phyloP scores from a whole-genome alignment of 192 early-diverging fungal species.

The Podila clonocystis region DNA sequence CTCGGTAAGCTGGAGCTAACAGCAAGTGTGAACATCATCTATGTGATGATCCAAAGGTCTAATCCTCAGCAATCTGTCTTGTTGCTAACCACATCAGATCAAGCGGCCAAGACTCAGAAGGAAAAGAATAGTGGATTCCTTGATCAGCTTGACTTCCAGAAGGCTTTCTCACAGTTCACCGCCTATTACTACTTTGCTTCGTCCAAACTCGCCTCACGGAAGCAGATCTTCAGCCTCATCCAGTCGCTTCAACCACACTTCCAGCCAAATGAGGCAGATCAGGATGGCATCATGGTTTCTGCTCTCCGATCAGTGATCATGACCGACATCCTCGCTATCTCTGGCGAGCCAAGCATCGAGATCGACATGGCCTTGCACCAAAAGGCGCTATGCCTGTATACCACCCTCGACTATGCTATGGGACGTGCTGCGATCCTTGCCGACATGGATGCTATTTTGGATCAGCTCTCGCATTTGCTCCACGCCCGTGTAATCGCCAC shows the following conservation, averaged over 20 bases:
- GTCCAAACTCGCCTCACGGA: constrained; percentile 42
- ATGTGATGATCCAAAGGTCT: not conserved
- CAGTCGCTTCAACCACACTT: constrained; percentile 34
- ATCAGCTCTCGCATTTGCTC: constrained; percentile 35
- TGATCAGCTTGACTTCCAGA: constrained; percentile 37
- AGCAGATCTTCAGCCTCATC: constrained; percentile 42
- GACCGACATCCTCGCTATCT: constrained; percentile 21
- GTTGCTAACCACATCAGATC: not conserved
- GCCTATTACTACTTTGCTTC: constrained; percentile 35
- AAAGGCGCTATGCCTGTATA: constrained; percentile 55
- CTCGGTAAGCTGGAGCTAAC: constrained; percentile 19
- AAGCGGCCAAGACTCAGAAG: constrained; percentile 36
- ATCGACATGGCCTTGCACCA: constrained; percentile 56
- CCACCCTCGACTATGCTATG: constrained; percentile 53
- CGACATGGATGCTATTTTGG: constrained; percentile 33
- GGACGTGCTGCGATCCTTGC: constrained; percentile 45
- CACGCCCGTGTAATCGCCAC: constrained; percentile 30
- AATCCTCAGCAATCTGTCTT: not conserved
- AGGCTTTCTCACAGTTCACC: constrained; percentile 43
- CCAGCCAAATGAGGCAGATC: constrained; percentile 34
- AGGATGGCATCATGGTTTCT: constrained; percentile 23
- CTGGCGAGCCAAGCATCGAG: constrained; percentile 9
- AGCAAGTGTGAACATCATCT: not conserved
- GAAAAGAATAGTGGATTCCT: constrained; percentile 19
- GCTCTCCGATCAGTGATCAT: constrained; percentile 37